phyloP scores from a whole-genome alignment of 768 basidiomycete species.

The Lactarius deliciosus region DNA sequence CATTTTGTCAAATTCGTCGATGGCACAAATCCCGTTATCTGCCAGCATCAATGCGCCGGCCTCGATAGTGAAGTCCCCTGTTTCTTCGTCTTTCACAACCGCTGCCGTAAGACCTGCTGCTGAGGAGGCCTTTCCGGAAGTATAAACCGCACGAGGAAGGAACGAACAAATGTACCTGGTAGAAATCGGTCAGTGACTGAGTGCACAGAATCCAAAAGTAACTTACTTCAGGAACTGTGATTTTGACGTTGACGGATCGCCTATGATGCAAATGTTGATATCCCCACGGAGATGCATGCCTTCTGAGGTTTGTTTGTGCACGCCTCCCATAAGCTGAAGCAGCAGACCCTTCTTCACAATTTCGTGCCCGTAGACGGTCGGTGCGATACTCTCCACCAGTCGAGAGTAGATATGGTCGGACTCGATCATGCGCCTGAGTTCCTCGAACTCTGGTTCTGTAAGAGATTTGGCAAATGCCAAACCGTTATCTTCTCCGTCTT shows the following conservation, averaged over 20 bases:
- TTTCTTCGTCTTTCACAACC: constrained; percentile 97
- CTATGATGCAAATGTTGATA: constrained; percentile 97
- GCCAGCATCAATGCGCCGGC: constrained; percentile 99
- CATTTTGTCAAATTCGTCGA: constrained; percentile 99
- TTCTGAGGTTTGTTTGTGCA: constrained; percentile 94
- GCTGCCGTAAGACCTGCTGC: constrained; percentile 98
- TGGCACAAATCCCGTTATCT: constrained; percentile 99
- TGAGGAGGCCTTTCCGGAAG: constrained; percentile 98
- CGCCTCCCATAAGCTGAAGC: constrained; percentile 96
- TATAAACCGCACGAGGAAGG: constrained; percentile 96
- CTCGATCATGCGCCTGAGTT: constrained; percentile 91
- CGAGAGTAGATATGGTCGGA: constrained; percentile 93
- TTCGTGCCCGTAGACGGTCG: constrained; percentile 98
- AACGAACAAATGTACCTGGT: constrained; percentile 94
- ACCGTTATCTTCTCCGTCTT: constrained; percentile 70
- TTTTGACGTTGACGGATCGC: constrained; percentile 96
- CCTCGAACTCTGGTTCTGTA: constrained; percentile 93
- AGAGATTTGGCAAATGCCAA: constrained; percentile 86
- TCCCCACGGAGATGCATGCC: constrained; percentile 99
- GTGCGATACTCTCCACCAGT: constrained; percentile 91
- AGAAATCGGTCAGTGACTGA: constrained; percentile 9
- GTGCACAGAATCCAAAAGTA: background rate
- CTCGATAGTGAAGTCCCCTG: constrained; percentile 99
- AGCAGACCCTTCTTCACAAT: constrained; percentile 98
- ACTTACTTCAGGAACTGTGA: constrained; percentile 97